These are phyloP conservation scores for Entomophthora muscae DNA, from an alignment of 371 early-diverging fungal species.

Conservation along the genomic window DNA sequence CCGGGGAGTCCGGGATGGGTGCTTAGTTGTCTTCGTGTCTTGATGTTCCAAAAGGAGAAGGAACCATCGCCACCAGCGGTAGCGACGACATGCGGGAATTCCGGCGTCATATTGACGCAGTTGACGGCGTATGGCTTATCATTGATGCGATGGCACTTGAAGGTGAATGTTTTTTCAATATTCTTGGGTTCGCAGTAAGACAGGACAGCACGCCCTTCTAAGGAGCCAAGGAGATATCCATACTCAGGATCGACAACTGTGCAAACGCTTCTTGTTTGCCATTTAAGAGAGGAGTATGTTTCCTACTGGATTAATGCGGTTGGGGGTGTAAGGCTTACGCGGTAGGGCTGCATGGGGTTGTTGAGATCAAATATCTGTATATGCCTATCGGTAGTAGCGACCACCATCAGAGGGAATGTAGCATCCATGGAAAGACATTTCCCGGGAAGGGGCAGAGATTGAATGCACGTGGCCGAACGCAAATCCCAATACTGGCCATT, in stretches of 20 bases:
- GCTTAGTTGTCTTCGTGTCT: constrained; percentile 65
- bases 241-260: constrained; percentile 42
- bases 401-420: constrained; percentile 46
- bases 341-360: constrained; percentile 51
- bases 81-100: constrained; percentile 74
- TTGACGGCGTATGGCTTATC: constrained; percentile 62
- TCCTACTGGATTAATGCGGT: constrained; percentile 11
- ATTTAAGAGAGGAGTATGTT: constrained; percentile 37
- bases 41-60: constrained; percentile 90
- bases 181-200: constrained; percentile 51
- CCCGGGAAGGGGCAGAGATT: constrained; percentile 45
- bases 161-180: constrained; percentile 52
- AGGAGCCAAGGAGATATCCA: constrained; percentile 79
- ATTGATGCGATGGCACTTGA: constrained; percentile 86
- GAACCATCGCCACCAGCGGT: constrained; percentile 88
- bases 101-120: constrained; percentile 70
- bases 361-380: constrained; percentile 49
- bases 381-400: constrained; percentile 59
- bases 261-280: constrained; percentile 23
- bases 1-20: constrained; percentile 30
- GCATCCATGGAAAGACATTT: constrained; percentile 74
- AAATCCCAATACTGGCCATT: constrained; percentile 57
- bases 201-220: constrained; percentile 88
- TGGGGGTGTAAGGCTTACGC: constrained; percentile 12
- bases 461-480: constrained; percentile 38